Percentiles rank a stretch among this genome's conserved stretches.
Evolutionary conservation across 2,329 filamentous ascomycete species (phyloP).

Genomic region (Drechslera avenae): DNA sequence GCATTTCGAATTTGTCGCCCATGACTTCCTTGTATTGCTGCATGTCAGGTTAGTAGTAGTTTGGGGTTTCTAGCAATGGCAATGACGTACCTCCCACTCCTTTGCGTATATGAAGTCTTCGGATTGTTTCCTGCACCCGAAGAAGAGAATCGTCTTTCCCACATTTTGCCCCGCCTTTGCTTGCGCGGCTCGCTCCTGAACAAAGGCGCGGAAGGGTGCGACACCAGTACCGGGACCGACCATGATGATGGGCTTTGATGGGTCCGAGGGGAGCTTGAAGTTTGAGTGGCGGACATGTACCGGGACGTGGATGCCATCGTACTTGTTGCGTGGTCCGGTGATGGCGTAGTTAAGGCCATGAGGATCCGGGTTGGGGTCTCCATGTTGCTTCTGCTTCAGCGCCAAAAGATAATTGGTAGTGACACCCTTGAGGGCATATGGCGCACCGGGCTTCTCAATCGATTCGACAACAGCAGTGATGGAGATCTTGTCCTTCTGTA

Average conservation of each 20-base stretch:
- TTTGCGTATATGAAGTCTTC: slow-evolving; percentile 93
- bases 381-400: slow-evolving; percentile 95
- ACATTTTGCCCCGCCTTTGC: slow-evolving; percentile 80
- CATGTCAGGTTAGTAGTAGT: slow-evolving; percentile 21
- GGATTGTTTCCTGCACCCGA: slow-evolving; percentile 83
- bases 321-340: slow-evolving; percentile 90
- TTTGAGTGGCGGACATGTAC: slow-evolving; percentile 97
- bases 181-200: slow-evolving; percentile 89
- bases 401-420: slow-evolving; percentile 96
- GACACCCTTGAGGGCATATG: slow-evolving; percentile 85
- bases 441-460: slow-evolving; percentile 74
- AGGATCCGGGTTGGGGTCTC: slow-evolving; percentile 77
- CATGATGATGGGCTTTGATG: slow-evolving; percentile 92
- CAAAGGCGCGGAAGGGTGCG: slow-evolving; percentile 91
- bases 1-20: slow-evolving; percentile 85
- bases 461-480: slow-evolving; percentile 95
- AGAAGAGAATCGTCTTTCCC: slow-evolving; percentile 89
- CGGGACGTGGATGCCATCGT: slow-evolving; percentile 91
- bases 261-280: slow-evolving; percentile 97
- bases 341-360: slow-evolving; percentile 88
- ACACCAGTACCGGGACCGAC: slow-evolving; percentile 96
- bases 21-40: slow-evolving; percentile 83
- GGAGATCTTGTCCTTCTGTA: slow-evolving; percentile 92
- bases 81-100: slow-evolving; percentile 82
- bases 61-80: slow-evolving; percentile 12